Evolutionary conservation across 2,329 filamentous ascomycete species (phyloP).

Genomic region (Xylaria sp.): DNA sequence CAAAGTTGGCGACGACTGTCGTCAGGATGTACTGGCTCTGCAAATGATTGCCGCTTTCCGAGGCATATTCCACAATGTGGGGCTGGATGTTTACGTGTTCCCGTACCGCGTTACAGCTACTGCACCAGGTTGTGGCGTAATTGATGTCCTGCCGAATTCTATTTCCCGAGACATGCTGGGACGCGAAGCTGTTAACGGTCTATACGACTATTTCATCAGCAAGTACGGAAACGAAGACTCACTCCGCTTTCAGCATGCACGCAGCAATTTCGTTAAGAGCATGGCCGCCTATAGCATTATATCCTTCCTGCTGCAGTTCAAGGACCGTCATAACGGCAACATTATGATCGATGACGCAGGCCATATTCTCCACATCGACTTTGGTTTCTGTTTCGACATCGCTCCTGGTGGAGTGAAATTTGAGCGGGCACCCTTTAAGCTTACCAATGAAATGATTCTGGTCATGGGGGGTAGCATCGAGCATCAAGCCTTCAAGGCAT

Average conservation of each 20-base stretch:
- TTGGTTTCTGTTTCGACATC: constrained; percentile 99
- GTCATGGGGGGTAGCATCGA: constrained; percentile 93
- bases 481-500: constrained; percentile 92
- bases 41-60: constrained; percentile 99
- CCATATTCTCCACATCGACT: constrained; percentile 98
- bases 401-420: constrained; percentile 97
- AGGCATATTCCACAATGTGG: constrained; percentile 94
- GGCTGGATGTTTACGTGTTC: constrained; percentile 95
- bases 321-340: constrained; percentile 98
- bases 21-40: constrained; percentile 93
- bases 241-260: constrained; percentile 91
- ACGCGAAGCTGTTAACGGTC: constrained; percentile 94
- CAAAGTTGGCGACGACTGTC: constrained; percentile 98
- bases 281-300: constrained; percentile 99
- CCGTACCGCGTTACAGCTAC: constrained; percentile 98
- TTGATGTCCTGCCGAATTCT: constrained; percentile 96
- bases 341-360: constrained; percentile 99
- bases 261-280: constrained; percentile 97
- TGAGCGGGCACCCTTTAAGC: constrained; percentile 97
- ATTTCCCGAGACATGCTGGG: constrained; percentile 99
- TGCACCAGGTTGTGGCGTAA: constrained; percentile 95
- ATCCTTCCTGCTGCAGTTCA: constrained; percentile 96
- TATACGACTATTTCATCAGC: constrained; percentile 98
- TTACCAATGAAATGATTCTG: constrained; percentile 97
- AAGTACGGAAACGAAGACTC: constrained; percentile 98